Evolutionary conservation across 1,284 basidiomycete species (phyloP).

Genomic region (Tremellales sp.): DNA sequence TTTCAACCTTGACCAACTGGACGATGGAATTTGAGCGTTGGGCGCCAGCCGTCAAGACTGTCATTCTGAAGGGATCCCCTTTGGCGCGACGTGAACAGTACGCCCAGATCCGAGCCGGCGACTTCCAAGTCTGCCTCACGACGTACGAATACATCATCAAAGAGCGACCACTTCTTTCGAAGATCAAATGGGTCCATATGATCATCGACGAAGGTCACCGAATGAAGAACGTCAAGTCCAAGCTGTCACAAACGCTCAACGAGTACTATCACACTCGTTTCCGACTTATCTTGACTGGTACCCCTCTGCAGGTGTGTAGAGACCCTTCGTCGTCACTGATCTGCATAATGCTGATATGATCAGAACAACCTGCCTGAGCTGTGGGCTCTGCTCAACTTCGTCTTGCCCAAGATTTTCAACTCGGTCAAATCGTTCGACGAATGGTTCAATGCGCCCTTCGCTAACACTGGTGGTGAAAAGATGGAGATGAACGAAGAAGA

Average conservation of each 20-base stretch:
- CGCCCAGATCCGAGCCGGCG: slow-evolving; percentile 45
- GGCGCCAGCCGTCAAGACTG: slow-evolving; percentile 80
- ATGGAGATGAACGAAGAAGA: slow-evolving; percentile 99
- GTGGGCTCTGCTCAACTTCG: slow-evolving; percentile 98
- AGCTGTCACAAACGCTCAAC: slow-evolving; percentile 87
- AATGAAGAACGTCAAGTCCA: slow-evolving; percentile 98
- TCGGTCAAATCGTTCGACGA: slow-evolving; percentile 99
- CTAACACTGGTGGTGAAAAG: slow-evolving; percentile 95
- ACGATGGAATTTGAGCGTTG: slow-evolving; percentile 94
- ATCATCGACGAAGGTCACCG: slow-evolving; percentile 99
- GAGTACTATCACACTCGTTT: slow-evolving; percentile 90
- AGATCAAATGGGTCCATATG: slow-evolving; percentile 98
- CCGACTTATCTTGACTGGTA: slow-evolving; percentile 95
- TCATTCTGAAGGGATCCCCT: slow-evolving; percentile 94
- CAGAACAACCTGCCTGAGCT: slow-evolving; percentile 95
- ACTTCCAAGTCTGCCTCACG: slow-evolving; percentile 94
- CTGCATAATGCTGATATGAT: slow-evolving; percentile 5
- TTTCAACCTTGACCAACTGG: slow-evolving; percentile 99
- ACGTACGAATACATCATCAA: slow-evolving; percentile 99
- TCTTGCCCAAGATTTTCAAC: slow-evolving; percentile 97
- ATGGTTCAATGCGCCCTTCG: slow-evolving; percentile 99
- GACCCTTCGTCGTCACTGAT: background rate
- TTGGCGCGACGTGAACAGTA: slow-evolving; percentile 47
- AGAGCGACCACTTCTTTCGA: slow-evolving; percentile 82
- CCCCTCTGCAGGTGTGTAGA: slow-evolving; percentile 69